Evolutionary conservation across 208 protist species (phyloP).

Genomic region (Giardia duodenalis): DNA sequence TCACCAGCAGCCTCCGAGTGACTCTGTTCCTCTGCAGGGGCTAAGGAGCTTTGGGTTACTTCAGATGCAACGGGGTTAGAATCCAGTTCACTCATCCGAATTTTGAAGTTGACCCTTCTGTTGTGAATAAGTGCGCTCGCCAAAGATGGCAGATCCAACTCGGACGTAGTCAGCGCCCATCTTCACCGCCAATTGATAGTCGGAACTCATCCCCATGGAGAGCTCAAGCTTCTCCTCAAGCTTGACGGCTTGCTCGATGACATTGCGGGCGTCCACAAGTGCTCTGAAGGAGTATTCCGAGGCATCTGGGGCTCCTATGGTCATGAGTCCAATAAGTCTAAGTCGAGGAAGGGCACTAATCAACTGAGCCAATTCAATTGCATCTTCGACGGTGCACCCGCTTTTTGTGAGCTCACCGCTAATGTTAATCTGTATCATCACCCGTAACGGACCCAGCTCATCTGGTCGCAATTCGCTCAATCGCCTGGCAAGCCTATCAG

Average conservation of each 20-base stretch:
- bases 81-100: too few species aligned
- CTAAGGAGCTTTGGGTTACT: too few species aligned
- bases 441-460: constrained; percentile 44
- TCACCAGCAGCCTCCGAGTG: background rate
- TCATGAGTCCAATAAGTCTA: constrained; percentile 75
- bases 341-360: constrained; percentile 47
- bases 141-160: constrained; percentile 78
- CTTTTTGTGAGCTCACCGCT: constrained; percentile 61
- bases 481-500: constrained; percentile 62
- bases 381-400: background rate
- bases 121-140: constrained; percentile 59
- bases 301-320: constrained; percentile 65
- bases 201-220: constrained; percentile 84
- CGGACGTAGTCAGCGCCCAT: constrained; percentile 74
- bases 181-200: constrained; percentile 73
- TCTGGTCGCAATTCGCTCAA: constrained; percentile 54
- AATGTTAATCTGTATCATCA: constrained; percentile 79
- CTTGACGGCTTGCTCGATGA: constrained; percentile 46
- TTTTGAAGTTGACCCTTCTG: too few species aligned
- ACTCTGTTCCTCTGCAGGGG: too few species aligned
- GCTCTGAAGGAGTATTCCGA: constrained; percentile 36
- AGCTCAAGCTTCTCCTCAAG: constrained; percentile 53
- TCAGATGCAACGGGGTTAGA: too few species aligned
- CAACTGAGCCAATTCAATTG: too few species aligned
- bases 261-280: background rate